Conservation (phyloP, 2,329 filamentous ascomycete species). For the Alternaria sp. region DNA sequence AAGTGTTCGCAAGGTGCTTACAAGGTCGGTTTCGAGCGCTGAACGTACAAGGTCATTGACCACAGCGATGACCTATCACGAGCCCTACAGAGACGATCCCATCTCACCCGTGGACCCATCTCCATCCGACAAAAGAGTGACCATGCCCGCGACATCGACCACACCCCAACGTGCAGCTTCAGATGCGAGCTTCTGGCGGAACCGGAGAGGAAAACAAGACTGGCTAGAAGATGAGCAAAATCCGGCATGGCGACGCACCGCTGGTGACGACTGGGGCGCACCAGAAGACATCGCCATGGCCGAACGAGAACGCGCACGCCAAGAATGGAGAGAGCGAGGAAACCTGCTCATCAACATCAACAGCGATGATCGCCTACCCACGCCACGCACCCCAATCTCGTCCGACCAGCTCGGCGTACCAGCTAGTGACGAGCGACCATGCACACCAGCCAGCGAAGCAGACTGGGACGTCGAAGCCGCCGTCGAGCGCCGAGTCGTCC, state of each 20-base stretch:
- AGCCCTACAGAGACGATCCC: conserved; percentile 45
- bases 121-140: conserved; percentile 25
- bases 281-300: conserved; percentile 46
- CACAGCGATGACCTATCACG: conserved; percentile 33
- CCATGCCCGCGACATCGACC: conserved; percentile 29
- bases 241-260: conserved; percentile 42
- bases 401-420: conserved; percentile 35
- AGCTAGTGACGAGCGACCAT: conserved; percentile 28
- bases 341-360: conserved; percentile 41
- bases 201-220: conserved; percentile 55
- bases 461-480: conserved; percentile 63
- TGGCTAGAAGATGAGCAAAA: conserved; percentile 51
- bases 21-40: conserved; percentile 38
- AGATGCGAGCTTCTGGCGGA: conserved; percentile 55
- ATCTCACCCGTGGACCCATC: conserved; percentile 19
- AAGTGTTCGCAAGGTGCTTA: conserved; percentile 48
- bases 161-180: conserved; percentile 55
- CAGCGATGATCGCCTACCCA: conserved; percentile 38
- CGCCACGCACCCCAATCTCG: conserved; percentile 40
- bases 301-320: conserved; percentile 43
- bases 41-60: conserved; percentile 44
- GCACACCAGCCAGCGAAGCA: conserved; percentile 51
- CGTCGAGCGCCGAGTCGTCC: conserved; percentile 58
- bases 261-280: conserved; percentile 50
- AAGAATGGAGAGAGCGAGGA: conserved; percentile 43